Percentiles rank a stretch among this genome's conserved stretches.
These are phyloP conservation scores for Nematodospora anomalae DNA, from an alignment of 1,139 yeast species.

Conservation along the genomic window DNA sequence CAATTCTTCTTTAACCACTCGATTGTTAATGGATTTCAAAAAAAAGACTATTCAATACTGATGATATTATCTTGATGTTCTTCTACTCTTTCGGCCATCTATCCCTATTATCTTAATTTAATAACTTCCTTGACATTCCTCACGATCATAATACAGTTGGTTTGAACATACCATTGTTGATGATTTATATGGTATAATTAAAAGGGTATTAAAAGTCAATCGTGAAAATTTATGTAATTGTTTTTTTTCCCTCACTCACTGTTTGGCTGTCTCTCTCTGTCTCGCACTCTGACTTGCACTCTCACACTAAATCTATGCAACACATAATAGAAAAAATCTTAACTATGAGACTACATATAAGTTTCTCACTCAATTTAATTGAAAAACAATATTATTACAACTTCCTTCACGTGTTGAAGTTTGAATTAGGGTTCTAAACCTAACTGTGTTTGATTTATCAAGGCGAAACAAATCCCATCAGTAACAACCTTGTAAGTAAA, in stretches of 20 bases:
- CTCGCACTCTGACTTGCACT: too few species aligned
- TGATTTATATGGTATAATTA: neutral
- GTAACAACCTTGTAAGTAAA: neutral
- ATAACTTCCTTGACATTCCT: neutral
- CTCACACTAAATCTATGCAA: too few species aligned
- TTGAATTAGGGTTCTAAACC: neutral
- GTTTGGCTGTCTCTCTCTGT: too few species aligned
- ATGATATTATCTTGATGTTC: too few species aligned
- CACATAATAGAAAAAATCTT: too few species aligned
- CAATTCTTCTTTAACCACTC: too few species aligned
- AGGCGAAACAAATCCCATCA: too few species aligned
- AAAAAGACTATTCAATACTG: too few species aligned
- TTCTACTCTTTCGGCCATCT: too few species aligned
- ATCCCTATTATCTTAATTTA: too few species aligned
- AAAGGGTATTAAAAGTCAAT: neutral
- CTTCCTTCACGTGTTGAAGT: neutral
- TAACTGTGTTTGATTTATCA: neutral
- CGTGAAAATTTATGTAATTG: neutral
- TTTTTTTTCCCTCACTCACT: neutral
- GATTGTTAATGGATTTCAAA: too few species aligned
- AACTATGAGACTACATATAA: neutral
- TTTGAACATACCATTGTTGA: constrained; percentile 4
- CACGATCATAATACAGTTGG: neutral
- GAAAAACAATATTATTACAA: too few species aligned
- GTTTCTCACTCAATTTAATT: neutral